These are phyloP conservation scores for Murraya koenigii DNA, from an alignment of 345 rosid species.

Conservation along the genomic window DNA sequence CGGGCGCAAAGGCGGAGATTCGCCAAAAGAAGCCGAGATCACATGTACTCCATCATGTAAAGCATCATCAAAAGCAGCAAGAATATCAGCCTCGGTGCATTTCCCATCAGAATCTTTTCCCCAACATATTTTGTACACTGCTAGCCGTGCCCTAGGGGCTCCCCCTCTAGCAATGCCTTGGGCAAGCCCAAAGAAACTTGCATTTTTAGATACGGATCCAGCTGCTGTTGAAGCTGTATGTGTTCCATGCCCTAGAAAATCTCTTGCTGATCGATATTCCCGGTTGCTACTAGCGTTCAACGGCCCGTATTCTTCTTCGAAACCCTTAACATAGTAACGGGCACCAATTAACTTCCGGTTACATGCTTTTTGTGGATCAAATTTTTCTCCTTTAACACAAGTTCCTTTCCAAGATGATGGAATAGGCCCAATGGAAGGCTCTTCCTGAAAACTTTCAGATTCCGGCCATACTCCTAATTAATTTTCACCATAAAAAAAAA, in stretches of 20 bases:
- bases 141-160: constrained; percentile 57
- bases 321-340: constrained; percentile 55
- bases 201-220: constrained; percentile 42
- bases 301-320: constrained; percentile 35
- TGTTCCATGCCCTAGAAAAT: constrained; percentile 60
- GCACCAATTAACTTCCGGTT: constrained; percentile 71
- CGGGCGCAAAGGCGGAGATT: constrained; percentile 42
- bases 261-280: constrained; percentile 60
- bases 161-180: constrained; percentile 60
- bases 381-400: constrained; percentile 52
- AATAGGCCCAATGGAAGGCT: constrained; percentile 34
- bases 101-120: constrained; percentile 20
- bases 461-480: constrained; percentile 71
- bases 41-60: constrained; percentile 46
- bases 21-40: constrained; percentile 55
- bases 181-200: constrained; percentile 35
- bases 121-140: constrained; percentile 63
- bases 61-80: constrained; percentile 60
- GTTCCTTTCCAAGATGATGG: constrained; percentile 61
- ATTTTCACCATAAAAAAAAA: neutral
- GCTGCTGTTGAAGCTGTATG: constrained; percentile 65
- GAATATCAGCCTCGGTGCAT: constrained; percentile 52
- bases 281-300: constrained; percentile 26
- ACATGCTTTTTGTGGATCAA: constrained; percentile 48
- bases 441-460: constrained; percentile 57